A percentile compares a stretch with the other conserved stretches of the same genome.
These are phyloP conservation scores for Cutaneotrichosporon sp. DNA, from an alignment of 1,284 basidiomycete genomes.

Conservation along the genomic window DNA sequence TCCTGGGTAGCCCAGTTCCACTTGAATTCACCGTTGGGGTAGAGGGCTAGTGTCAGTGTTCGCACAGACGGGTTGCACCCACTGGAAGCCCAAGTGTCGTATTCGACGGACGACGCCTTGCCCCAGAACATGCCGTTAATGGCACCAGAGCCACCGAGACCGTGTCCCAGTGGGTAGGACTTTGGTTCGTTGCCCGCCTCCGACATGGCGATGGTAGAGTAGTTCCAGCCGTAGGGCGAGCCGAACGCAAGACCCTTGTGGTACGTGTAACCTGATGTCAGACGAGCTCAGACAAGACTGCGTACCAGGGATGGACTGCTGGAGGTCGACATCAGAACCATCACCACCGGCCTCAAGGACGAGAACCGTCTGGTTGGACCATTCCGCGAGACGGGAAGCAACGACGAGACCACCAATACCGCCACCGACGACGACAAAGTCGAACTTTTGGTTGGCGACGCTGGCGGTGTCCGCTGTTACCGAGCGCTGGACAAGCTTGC, in stretches of 20 bases:
- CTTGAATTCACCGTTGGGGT: constrained; percentile 37
- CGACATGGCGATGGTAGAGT: constrained; percentile 52
- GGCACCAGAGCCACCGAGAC: constrained; percentile 64
- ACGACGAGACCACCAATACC: constrained; percentile 69
- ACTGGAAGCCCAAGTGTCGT: constrained; percentile 48
- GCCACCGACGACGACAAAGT: constrained; percentile 53
- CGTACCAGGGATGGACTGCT: constrained; percentile 49
- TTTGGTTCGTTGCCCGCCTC: constrained; percentile 26
- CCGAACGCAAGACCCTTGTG: constrained; percentile 37
- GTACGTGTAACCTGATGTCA: constrained; percentile 39
- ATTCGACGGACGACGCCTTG: constrained; percentile 42
- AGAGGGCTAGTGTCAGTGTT: constrained; percentile 27
- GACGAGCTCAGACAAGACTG: constrained; percentile 11
- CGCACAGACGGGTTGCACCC: neutral
- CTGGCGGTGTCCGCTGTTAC: constrained; percentile 31
- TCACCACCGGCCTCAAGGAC: constrained; percentile 67
- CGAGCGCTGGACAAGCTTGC: constrained; percentile 18
- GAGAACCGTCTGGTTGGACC: constrained; percentile 61
- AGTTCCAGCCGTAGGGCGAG: constrained; percentile 62
- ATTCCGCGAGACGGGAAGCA: constrained; percentile 64
- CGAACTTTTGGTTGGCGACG: constrained; percentile 36
- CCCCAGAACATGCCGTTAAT: constrained; percentile 67
- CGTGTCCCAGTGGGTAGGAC: constrained; percentile 60
- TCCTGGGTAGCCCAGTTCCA: constrained; percentile 39
- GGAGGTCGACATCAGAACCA: constrained; percentile 52